phyloP scores from a whole-genome alignment of 768 basidiomycete species.

The Tulasnella sp. region DNA sequence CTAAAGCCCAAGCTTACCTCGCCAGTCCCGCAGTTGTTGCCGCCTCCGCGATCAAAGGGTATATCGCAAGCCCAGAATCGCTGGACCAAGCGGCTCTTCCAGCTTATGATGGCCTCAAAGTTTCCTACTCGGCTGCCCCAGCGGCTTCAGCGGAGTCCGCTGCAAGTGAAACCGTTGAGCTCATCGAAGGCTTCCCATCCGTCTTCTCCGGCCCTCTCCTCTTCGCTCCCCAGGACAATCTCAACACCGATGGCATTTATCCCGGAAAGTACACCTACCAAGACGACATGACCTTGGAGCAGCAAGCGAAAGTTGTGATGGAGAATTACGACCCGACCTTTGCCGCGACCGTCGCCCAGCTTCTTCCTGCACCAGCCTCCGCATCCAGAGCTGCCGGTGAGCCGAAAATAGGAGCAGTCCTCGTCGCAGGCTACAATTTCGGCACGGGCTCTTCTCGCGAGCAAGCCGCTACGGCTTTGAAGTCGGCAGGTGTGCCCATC shows the following conservation, averaged over 20 bases:
- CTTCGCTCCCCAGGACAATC: conserved; percentile 92
- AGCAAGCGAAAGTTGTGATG: conserved; percentile 96
- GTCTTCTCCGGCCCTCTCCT: conserved; percentile 80
- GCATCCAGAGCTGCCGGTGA: conserved; percentile 30
- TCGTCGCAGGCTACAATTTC: conserved; percentile 95
- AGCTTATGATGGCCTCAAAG: conserved; percentile 39
- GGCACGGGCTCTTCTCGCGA: conserved; percentile 98
- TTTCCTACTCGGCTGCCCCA: conserved; percentile 29
- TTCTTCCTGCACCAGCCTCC: conserved; percentile 35
- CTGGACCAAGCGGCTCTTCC: conserved; percentile 54
- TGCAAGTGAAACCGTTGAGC: conserved; percentile 44
- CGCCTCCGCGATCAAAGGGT: conserved; percentile 88
- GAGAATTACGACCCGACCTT: conserved; percentile 96
- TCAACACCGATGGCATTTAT: conserved; percentile 98
- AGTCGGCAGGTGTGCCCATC: conserved; percentile 85
- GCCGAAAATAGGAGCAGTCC: conserved; percentile 61
- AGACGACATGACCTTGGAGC: conserved; percentile 93
- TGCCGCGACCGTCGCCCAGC: conserved; percentile 59
- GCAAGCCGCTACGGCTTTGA: conserved; percentile 96
- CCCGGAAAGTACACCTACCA: conserved; percentile 99
- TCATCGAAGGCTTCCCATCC: conserved; percentile 78
- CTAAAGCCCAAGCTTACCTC: conserved; percentile 91
- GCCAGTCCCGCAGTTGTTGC: conserved; percentile 97
- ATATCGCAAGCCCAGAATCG: conserved; percentile 72
- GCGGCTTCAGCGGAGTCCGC: conserved; percentile 35